phyloP scores from a whole-genome alignment of 192 early-diverging fungal genomes.

The Geranomyces variabilis region DNA sequence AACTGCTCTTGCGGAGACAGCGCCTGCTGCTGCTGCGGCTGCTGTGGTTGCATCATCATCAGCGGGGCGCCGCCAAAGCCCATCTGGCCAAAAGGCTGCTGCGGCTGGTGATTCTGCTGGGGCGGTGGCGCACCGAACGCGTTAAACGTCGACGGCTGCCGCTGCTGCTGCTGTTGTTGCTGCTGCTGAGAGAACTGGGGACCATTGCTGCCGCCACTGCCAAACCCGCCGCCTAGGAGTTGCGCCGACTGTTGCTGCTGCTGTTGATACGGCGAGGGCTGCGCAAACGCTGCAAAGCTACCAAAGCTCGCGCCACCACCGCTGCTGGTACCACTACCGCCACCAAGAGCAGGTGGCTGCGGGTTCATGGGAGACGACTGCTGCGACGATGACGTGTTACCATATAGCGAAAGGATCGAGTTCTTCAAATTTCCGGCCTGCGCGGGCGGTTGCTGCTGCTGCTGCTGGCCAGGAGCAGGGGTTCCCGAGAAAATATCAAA shows the following conservation, averaged over 20 bases:
- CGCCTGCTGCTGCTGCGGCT: not conserved
- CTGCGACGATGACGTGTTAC: slow-evolving; percentile 7
- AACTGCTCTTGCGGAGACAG: not conserved
- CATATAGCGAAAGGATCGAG: slow-evolving; percentile 48
- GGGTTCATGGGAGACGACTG: slow-evolving; percentile 6
- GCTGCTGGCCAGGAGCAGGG: slow-evolving; percentile 17
- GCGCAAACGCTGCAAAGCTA: slow-evolving; percentile 18
- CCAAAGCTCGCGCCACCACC: slow-evolving; percentile 6
- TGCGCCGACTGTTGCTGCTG: not conserved
- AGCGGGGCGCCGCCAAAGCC: not conserved
- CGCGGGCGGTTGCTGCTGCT: slow-evolving; percentile 22
- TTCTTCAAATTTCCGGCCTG: slow-evolving; percentile 32
- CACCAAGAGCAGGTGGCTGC: not conserved
- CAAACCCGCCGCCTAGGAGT: not conserved
- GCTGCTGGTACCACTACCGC: too few relatives aligned
- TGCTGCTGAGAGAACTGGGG: not conserved
- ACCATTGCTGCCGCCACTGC: too few relatives aligned
- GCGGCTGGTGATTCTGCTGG: not conserved
- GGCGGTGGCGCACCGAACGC: not conserved
- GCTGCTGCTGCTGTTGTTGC: slow-evolving; percentile 26
- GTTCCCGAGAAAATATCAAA: slow-evolving; percentile 6
- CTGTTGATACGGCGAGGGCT: slow-evolving; percentile 4
- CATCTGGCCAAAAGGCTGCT: slow-evolving; percentile 2
- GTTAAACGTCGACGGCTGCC: slow-evolving; percentile 1
- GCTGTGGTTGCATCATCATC: not conserved